Evolutionary conservation across 305 asterid species (phyloP).

Genomic region (Fraxinus nigra): DNA sequence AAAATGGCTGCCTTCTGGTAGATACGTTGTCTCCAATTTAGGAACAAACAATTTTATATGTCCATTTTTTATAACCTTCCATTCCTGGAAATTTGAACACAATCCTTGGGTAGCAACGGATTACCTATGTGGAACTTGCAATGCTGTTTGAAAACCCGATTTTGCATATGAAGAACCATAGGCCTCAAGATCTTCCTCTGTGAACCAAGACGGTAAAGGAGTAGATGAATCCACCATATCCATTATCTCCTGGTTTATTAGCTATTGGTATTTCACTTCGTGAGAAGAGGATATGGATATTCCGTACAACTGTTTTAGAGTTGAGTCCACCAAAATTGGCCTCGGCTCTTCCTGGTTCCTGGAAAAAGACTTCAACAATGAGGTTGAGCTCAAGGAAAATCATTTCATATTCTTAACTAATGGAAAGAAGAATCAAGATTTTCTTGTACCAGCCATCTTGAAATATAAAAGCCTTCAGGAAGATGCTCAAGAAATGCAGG

Average conservation of each 20-base stretch:
- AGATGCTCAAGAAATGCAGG: constrained; percentile 19
- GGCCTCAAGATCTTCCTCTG: constrained; percentile 49
- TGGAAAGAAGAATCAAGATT: not conserved
- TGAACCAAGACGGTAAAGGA: constrained; percentile 60
- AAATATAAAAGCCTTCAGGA: constrained; percentile 45
- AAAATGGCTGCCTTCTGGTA: constrained; percentile 71
- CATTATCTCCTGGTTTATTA: constrained; percentile 51
- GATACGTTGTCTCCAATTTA: constrained; percentile 45
- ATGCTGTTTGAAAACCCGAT: constrained; percentile 58
- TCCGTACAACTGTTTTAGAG: constrained; percentile 42
- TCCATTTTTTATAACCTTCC: constrained; percentile 47
- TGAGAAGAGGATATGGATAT: constrained; percentile 50
- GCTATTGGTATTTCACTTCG: constrained; percentile 48
- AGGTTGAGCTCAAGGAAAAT: not conserved
- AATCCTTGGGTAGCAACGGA: constrained; percentile 38
- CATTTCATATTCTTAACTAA: not conserved
- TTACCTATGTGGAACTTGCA: constrained; percentile 70
- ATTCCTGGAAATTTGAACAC: constrained; percentile 54
- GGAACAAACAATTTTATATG: constrained; percentile 45
- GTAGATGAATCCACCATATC: constrained; percentile 52
- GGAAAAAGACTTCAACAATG: not conserved
- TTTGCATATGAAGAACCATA: constrained; percentile 51
- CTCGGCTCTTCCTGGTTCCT: constrained; percentile 56
- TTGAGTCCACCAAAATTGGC: constrained; percentile 45
- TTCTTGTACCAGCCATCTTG: constrained; percentile 50